Base-by-base conservation (phyloP, 2,329 filamentous ascomycete genomes). In the Nothophoma quercina region DNA sequence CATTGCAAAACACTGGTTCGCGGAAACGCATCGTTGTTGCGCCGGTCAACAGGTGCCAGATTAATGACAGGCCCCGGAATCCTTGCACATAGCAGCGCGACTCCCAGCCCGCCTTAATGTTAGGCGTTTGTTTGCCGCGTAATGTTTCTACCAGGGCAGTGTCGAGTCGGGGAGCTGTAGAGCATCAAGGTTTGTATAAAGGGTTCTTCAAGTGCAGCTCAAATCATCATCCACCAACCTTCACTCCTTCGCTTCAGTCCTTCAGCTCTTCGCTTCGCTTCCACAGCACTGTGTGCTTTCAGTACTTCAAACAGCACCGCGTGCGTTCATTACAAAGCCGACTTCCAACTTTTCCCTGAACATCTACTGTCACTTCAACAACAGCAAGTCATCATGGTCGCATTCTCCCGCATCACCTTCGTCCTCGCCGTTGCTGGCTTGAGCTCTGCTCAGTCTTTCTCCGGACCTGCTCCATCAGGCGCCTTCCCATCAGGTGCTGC, bases 211-310 rank as follows among this genome's bases (percentile, higher is more conserved):
- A 33, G 25, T 21, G 19, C 26, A 32, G n/a, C 15, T 35, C 15
- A 26, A 34, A 10, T 33, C n/a, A 32, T 46, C 30, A 46, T 19
- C 40, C 30, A 50, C 23, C 40, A 46, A 21, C 45, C 35, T 55
- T 50, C 45, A 46, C 30, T 55, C 50, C 50, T 34, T 38, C 40
- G 15, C 10, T 40, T 36, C 51, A 46, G 5, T 23, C 25, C 23
- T 41, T 42, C 45, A 46, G 15, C 29, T 42, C 29, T 41, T 50
- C 25, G 15, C 44, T 49, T 49, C 33, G 2, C 21, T 41, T 45
- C 19, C 18, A 35, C 15, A 45, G 51, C 51, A 50, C 51, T 46
- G 51, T 36, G 45, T 55, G 51, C 51, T 50, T 50, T 28, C 40
- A 38, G 19, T 46, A 23, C 13, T 42, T 22, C 34, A 32, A 39